A percentile compares a stretch with the other conserved stretches of the same genome.
Conservation (phyloP, 176 grass and related monocot genomes). For the Elaeis guineensis region DNA sequence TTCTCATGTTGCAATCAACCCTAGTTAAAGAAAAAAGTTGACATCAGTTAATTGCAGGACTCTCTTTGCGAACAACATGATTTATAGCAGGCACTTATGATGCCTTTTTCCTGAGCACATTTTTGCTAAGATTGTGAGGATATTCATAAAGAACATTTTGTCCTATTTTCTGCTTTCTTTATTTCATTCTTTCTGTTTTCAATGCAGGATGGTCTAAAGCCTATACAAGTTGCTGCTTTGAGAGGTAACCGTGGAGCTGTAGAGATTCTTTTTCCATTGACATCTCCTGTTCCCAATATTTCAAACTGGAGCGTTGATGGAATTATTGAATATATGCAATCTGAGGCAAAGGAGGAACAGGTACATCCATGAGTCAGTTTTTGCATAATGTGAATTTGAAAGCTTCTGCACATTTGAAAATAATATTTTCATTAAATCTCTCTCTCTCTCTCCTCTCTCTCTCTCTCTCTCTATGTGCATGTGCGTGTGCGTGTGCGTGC, state of each 20-base stretch:
- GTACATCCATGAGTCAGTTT: slow-evolving; percentile 20
- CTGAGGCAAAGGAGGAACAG: slow-evolving; percentile 52
- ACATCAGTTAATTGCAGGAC: too few relatives aligned
- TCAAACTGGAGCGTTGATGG: slow-evolving; percentile 65
- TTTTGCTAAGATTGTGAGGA: too few relatives aligned
- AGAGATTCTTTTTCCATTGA: slow-evolving; percentile 65
- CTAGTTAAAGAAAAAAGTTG: too few relatives aligned
- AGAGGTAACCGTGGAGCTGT: slow-evolving; percentile 53
- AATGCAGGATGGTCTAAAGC: slow-evolving; percentile 71
- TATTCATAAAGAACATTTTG: too few relatives aligned
- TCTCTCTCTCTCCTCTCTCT: neutral
- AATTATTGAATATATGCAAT: slow-evolving; percentile 47
- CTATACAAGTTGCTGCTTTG: slow-evolving; percentile 77
- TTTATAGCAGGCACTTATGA: too few relatives aligned
- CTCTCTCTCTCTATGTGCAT: neutral
- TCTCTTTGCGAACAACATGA: too few relatives aligned
- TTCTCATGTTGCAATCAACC: too few relatives aligned
- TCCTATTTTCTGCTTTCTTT: neutral
- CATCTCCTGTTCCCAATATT: slow-evolving; percentile 52
- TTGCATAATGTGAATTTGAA: neutral
- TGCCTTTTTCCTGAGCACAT: too few relatives aligned
- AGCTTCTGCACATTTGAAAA: too few relatives aligned
- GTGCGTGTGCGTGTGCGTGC: too few relatives aligned
- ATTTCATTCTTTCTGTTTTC: neutral
- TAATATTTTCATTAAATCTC: too few relatives aligned